Conservation (phyloP, 2,329 filamentous ascomycete species). For the Fusarium secorum region DNA sequence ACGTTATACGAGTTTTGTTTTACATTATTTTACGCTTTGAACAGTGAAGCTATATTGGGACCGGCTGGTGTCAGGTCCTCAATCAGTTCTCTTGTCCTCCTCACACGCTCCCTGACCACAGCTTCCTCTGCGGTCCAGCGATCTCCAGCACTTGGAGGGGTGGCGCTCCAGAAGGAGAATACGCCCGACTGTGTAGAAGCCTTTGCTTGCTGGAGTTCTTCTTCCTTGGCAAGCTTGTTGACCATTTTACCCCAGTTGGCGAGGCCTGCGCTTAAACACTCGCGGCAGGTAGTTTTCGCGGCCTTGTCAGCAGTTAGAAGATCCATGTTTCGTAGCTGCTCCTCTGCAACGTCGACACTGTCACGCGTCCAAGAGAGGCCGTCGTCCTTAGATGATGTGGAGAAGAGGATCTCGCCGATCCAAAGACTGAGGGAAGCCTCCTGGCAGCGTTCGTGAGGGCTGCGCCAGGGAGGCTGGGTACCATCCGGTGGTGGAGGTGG, state of each 20-base stretch:
- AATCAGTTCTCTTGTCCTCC: constrained; percentile 60
- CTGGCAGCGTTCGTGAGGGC: constrained; percentile 74
- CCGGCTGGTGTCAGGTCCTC: constrained; percentile 55
- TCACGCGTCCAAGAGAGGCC: constrained; percentile 91
- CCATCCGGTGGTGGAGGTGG: constrained; percentile 76
- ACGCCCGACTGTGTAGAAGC: constrained; percentile 38
- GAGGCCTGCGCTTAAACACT: constrained; percentile 80
- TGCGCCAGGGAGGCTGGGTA: constrained; percentile 70
- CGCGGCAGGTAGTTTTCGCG: constrained; percentile 67
- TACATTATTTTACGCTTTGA: constrained; percentile 49
- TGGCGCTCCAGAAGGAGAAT: constrained; percentile 50
- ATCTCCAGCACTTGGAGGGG: constrained; percentile 47
- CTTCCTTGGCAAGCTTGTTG: constrained; percentile 64
- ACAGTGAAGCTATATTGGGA: constrained; percentile 47
- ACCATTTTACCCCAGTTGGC: constrained; percentile 88
- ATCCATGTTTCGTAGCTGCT: constrained; percentile 62
- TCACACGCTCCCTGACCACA: constrained; percentile 61
- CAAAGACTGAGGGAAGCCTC: constrained; percentile 88
- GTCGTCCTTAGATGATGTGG: constrained; percentile 66
- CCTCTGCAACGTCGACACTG: constrained; percentile 81
- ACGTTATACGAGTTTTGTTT: not conserved
- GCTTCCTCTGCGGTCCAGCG: constrained; percentile 64
- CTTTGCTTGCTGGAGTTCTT: constrained; percentile 53
- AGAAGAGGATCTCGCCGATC: constrained; percentile 92
- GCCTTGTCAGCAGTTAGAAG: constrained; percentile 37